Conservation (phyloP, 768 basidiomycete genomes). For the Porphyrellus cyaneotinctus region DNA sequence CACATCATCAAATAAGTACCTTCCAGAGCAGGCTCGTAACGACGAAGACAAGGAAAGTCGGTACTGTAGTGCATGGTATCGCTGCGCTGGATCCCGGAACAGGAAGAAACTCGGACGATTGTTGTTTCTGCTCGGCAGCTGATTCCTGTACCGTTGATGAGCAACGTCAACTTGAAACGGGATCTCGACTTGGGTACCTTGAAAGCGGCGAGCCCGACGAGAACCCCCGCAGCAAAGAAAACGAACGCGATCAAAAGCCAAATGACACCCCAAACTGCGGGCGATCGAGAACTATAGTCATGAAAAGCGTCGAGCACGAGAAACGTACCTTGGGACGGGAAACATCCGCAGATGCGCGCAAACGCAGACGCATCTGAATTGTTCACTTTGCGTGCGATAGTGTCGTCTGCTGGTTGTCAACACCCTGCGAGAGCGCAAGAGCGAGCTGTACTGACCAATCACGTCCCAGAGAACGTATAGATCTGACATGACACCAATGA, state of each 20-base stretch:
- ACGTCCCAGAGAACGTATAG: slow-evolving; percentile 89
- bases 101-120: slow-evolving; percentile 57
- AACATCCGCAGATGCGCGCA: slow-evolving; percentile 81
- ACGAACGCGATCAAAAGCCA: slow-evolving; percentile 75
- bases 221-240: slow-evolving; percentile 71
- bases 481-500: slow-evolving; percentile 85
- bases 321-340: slow-evolving; percentile 65
- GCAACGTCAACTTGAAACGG: neutral
- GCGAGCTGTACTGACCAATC: slow-evolving; percentile 47
- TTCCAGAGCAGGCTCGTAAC: slow-evolving; percentile 26
- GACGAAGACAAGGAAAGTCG: slow-evolving; percentile 20
- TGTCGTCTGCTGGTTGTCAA: slow-evolving; percentile 56
- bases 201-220: slow-evolving; percentile 78
- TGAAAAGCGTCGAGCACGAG: neutral
- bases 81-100: slow-evolving; percentile 49
- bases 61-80: slow-evolving; percentile 25
- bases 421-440: neutral
- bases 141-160: slow-evolving; percentile 45
- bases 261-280: slow-evolving; percentile 79
- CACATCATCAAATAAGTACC: slow-evolving; percentile 13
- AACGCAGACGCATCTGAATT: slow-evolving; percentile 85
- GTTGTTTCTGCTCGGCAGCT: slow-evolving; percentile 47
- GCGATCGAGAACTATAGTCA: slow-evolving; percentile 2
- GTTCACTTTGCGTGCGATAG: slow-evolving; percentile 78
- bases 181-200: slow-evolving; percentile 50